Evolutionary conservation across 345 rosid species (phyloP).

Genomic region (Erucastrum elatum): DNA sequence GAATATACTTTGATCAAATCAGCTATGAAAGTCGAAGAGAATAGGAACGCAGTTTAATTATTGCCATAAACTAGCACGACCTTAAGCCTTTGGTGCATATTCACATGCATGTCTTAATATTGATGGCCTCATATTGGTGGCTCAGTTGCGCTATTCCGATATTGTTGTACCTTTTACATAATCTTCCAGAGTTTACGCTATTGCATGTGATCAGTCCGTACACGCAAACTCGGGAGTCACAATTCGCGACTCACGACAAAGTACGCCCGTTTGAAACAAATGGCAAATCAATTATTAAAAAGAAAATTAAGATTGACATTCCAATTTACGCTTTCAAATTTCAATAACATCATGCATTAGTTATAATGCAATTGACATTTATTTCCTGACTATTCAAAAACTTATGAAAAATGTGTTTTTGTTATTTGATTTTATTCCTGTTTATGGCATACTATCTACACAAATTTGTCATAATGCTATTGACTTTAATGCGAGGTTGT

Average conservation of each 20-base stretch:
- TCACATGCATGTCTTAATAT: not conserved
- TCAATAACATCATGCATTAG: slow-evolving; percentile 4
- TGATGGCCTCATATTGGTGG: not conserved
- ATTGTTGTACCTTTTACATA: not conserved
- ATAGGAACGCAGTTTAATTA: not conserved
- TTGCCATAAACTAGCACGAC: not conserved
- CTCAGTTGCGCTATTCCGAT: not conserved
- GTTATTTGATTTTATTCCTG: not conserved
- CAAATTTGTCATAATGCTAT: not conserved
- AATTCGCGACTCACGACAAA: not conserved
- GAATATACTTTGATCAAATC: not conserved
- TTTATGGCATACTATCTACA: not conserved
- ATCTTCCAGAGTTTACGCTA: slow-evolving; percentile 10
- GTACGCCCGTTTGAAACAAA: slow-evolving; percentile 29
- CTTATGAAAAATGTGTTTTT: not conserved
- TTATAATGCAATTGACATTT: not conserved
- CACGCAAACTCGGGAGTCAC: slow-evolving; percentile 15
- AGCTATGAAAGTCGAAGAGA: not conserved
- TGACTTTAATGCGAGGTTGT: not conserved
- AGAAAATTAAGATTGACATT: not conserved
- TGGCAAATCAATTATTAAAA: not conserved
- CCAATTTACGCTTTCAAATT: slow-evolving; percentile 1
- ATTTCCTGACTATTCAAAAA: not conserved
- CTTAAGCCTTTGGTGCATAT: not conserved
- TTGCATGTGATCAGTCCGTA: not conserved